Base-by-base conservation (phyloP, 495 filamentous ascomycete species). In the Darksidea phi region DNA sequence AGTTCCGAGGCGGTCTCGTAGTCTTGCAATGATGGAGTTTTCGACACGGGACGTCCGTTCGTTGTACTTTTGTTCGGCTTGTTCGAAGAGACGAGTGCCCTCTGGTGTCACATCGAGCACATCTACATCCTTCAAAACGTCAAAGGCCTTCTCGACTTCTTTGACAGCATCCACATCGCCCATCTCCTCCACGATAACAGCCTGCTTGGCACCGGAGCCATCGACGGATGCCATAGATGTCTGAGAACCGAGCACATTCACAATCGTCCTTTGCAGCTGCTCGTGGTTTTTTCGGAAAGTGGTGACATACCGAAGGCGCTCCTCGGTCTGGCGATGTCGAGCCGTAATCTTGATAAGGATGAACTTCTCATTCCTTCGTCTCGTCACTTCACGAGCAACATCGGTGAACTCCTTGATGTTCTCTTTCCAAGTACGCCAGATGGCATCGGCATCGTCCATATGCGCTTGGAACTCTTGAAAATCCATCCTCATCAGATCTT, bases 81-180 rank as follows among this genome's bases (percentile, higher is more conserved):
- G 85, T 24, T 89, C 88, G 91, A 94, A 99, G 53, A 87, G 81
- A 57, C 88, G 84, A 11, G 92, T 95, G 46, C 94, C 94, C 72
- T 95, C 89, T 0, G 80, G 80, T 6, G 92, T 87, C 25, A 96
- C 89, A 74, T 99, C 94, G 18, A 99, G 80, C 10, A 97, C 85
- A 72, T 99, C 95, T 4, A 97, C 91, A 72, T 96, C 90, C 72
- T 88, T 91, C 48, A 98, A 74, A 45, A 90, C 90, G 61, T 88
- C 89, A 77, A 95, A 99, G 25, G 94, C 94, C 74, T 96, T 88
- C 28, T 86, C 82, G 38, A 99, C 94, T 74, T 97, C 94, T 66
- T 96, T 88, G 15, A 97, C 91, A n/a, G 94, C 94, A 75, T 99
- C 94, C 17, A 97, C 89, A 75, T 97, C 93, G 20, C 94, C 94